Evolutionary conservation across 2,329 filamentous ascomycete genomes (phyloP).

Genomic region (Septoria petroselini): DNA sequence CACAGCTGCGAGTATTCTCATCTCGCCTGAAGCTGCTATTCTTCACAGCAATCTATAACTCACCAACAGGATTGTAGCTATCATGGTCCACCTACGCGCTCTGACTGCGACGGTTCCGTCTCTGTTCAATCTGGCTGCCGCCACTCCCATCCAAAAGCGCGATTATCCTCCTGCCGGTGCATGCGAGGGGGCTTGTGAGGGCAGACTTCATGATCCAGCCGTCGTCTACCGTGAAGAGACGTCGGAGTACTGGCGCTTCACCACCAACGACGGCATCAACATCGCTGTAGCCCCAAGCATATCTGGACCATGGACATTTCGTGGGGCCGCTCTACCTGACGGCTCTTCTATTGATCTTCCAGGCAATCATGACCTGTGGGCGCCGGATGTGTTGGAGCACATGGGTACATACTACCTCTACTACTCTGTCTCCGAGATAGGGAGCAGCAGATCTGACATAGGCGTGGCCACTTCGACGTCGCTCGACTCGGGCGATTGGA

Average conservation of each 20-base stretch:
- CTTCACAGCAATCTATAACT: no score
- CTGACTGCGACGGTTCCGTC: background rate
- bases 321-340: slow-evolving; percentile 47
- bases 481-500: slow-evolving; percentile 57
- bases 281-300: slow-evolving; percentile 48
- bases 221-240: slow-evolving; percentile 25
- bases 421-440: slow-evolving; percentile 62
- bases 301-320: slow-evolving; percentile 49
- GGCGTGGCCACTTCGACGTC: slow-evolving; percentile 53
- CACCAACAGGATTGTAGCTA: no score
- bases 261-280: slow-evolving; percentile 50
- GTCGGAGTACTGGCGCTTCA: slow-evolving; percentile 51
- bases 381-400: slow-evolving; percentile 58
- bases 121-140: background rate
- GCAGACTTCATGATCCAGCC: slow-evolving; percentile 23
- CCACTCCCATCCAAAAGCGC: slow-evolving; percentile 18
- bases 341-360: slow-evolving; percentile 49
- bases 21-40: no score
- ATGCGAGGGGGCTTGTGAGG: slow-evolving; percentile 21
- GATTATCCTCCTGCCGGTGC: slow-evolving; percentile 19
- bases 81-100: background rate
- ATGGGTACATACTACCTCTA: slow-evolving; percentile 60
- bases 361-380: slow-evolving; percentile 52
- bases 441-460: slow-evolving; percentile 59
- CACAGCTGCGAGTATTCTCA: no score